Evolutionary conservation across 805 yeast species (phyloP), one percentile per base, ranked within the genome.

Genomic region (Pichia occidentalis): DNA sequence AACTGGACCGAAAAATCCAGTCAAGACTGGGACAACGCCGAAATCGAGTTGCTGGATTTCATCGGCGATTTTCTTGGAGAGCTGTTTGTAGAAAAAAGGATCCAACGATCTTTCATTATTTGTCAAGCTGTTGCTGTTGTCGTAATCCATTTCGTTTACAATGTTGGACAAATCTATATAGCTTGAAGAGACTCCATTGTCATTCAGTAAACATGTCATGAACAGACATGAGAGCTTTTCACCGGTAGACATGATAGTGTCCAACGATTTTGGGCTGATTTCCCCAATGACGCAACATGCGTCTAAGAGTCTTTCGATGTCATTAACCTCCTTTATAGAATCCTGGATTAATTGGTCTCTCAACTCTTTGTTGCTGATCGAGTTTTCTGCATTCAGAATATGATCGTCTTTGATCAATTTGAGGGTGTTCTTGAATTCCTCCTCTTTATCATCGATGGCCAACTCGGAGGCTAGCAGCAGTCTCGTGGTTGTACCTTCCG

Each of bases 1-100:
- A n/a, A 92, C 83, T 25, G 77, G 68, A 20, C 98, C 98, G 52
- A 92, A 92, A 60, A 85, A 92, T 3, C 98, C 98, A 22, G 98
- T 92, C 40, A 92, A 70, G 1, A 92, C 96, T 1, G 98, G 98
- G 17, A 88, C 80, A 12, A 71, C 49, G 17, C 60, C 64, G 12
- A 54, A 53, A 23, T 59, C 56, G 24, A 63, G 46, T 11, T 63
- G 62, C 28, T 57, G 48, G 18, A 81, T 64, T 52, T 64, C 70
- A 24, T 63, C 63, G 18, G 74, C 80, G 39, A 84, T 68, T 18
- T 67, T 64, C 24, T 59, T 58, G 3, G 81, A 67, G 47, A 84
- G 63, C 44, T 64, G 67, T 42, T 66, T 64, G 58, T 84, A 84
- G 52, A 83, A 84, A 13, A 56, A 46, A 27, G 75, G 78, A 55